Percentiles rank a stretch among this genome's conserved stretches.
These are phyloP conservation scores for Wickerhamiella kurtzmanii DNA, from an alignment of 805 yeast species.

Conservation along the genomic window DNA sequence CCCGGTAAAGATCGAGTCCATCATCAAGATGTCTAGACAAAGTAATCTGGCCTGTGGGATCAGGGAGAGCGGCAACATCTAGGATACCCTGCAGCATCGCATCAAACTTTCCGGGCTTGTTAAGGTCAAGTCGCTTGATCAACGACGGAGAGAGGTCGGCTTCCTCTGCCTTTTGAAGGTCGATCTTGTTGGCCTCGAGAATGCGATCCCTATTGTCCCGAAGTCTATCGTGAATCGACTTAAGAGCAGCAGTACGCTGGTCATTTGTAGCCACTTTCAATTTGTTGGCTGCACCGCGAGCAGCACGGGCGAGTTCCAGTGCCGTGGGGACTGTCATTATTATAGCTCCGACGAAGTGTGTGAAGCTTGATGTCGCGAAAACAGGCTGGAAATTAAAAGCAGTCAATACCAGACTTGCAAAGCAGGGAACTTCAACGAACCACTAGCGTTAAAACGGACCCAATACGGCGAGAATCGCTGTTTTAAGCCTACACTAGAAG, in stretches of 20 bases:
- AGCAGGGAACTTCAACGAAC: too few species aligned
- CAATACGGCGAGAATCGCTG: too few species aligned
- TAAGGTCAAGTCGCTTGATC: constrained; percentile 71
- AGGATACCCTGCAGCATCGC: constrained; percentile 87
- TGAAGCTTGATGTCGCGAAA: too few species aligned
- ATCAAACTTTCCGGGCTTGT: constrained; percentile 74
- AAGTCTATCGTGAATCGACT: constrained; percentile 59
- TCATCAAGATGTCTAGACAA: constrained; percentile 79
- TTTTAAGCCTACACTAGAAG: too few species aligned
- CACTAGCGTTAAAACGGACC: too few species aligned
- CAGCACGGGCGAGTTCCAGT: constrained; percentile 54
- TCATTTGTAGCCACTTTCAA: constrained; percentile 66
- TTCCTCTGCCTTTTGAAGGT: constrained; percentile 55
- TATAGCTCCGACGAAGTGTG: too few species aligned
- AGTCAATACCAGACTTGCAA: too few species aligned
- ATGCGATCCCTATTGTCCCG: constrained; percentile 45
- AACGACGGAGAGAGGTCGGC: constrained; percentile 54
- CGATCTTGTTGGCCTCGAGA: constrained; percentile 58
- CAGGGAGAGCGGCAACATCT: constrained; percentile 79
- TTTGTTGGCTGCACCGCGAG: constrained; percentile 70
- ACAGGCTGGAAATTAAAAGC: too few species aligned
- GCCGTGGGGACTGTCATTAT: not conserved
- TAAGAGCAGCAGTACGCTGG: constrained; percentile 59
- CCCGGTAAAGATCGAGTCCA: constrained; percentile 66
- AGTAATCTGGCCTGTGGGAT: constrained; percentile 84